phyloP scores from a whole-genome alignment of 306 rosid species.

The Lotus japonicus region DNA sequence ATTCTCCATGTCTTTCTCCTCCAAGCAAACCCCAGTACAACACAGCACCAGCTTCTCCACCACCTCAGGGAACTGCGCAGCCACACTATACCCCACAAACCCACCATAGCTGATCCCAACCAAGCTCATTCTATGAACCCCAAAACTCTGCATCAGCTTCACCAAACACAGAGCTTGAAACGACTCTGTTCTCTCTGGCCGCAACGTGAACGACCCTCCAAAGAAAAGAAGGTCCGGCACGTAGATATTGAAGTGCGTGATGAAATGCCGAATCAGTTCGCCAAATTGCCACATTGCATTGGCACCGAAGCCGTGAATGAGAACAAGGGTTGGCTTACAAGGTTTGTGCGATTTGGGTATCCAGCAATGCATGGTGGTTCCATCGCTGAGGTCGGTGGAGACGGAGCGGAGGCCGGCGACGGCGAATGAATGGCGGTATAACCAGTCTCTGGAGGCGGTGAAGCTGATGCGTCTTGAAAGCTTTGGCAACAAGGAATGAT shows the following conservation, averaged over 20 bases:
- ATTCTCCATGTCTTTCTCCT: slow-evolving; percentile 51
- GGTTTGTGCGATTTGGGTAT: slow-evolving; percentile 39
- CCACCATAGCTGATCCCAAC: slow-evolving; percentile 87
- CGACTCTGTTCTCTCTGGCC: slow-evolving; percentile 43
- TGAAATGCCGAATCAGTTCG: slow-evolving; percentile 42
- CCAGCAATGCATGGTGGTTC: slow-evolving; percentile 72
- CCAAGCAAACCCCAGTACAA: slow-evolving; percentile 67
- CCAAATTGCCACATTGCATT: slow-evolving; percentile 84
- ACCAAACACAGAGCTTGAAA: slow-evolving; percentile 53
- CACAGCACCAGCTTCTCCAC: slow-evolving; percentile 56
- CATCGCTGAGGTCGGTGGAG: slow-evolving; percentile 45
- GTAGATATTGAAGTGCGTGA: slow-evolving; percentile 42
- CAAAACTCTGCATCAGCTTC: slow-evolving; percentile 46
- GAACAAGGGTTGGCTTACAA: slow-evolving; percentile 41
- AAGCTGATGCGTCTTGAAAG: slow-evolving; percentile 42
- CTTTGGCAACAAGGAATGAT: slow-evolving; percentile 16
- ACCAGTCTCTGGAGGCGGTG: slow-evolving; percentile 54
- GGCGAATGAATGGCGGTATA: slow-evolving; percentile 42
- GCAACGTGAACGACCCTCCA: slow-evolving; percentile 48
- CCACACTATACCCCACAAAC: slow-evolving; percentile 59
- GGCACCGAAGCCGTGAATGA: slow-evolving; percentile 78
- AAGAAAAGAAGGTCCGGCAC: slow-evolving; percentile 82
- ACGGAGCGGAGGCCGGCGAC: slow-evolving; percentile 56
- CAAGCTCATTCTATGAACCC: slow-evolving; percentile 36
- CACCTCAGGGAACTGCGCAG: slow-evolving; percentile 48